These are phyloP conservation scores for Cladosporium sphaerospermum DNA, from an alignment of 2,329 filamentous ascomycete species.

Conservation along the genomic window DNA sequence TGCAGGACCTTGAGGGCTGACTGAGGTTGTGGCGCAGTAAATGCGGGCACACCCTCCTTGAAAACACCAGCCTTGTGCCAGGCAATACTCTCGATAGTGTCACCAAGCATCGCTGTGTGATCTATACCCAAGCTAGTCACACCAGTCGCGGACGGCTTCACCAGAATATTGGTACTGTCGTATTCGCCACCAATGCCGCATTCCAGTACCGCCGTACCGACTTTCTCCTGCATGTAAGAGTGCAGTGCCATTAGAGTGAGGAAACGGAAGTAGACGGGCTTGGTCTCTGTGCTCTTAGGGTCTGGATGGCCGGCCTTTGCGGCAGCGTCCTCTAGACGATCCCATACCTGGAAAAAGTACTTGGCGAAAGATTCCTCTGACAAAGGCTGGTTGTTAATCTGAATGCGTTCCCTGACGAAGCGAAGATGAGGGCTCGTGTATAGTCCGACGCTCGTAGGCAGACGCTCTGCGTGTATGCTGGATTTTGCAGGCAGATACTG, in stretches of 20 bases:
- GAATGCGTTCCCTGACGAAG: constrained; percentile 77
- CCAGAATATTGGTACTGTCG: constrained; percentile 83
- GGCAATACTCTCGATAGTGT: constrained; percentile 72
- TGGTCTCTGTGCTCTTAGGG: constrained; percentile 50
- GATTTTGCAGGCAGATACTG: constrained; percentile 47
- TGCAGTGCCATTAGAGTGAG: constrained; percentile 85
- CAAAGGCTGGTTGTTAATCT: constrained; percentile 67
- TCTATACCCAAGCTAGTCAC: constrained; percentile 81
- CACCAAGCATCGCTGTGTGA: constrained; percentile 73
- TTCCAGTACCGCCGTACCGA: constrained; percentile 77
- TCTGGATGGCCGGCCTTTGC: constrained; percentile 44
- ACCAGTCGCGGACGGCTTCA: constrained; percentile 61
- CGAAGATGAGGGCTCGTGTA: constrained; percentile 84
- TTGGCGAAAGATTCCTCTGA: constrained; percentile 61
- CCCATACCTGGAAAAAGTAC: constrained; percentile 84
- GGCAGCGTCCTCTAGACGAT: constrained; percentile 52
- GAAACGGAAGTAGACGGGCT: constrained; percentile 90
- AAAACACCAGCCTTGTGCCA: constrained; percentile 93
- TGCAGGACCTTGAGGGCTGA: constrained; percentile 50
- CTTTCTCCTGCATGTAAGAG: constrained; percentile 67
- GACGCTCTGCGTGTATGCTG: constrained; percentile 26
- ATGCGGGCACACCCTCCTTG: constrained; percentile 59
- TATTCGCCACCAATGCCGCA: constrained; percentile 93
- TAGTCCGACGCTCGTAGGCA: constrained; percentile 52
- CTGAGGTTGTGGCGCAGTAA: constrained; percentile 54